A percentile compares a stretch with the other conserved stretches of the same genome.
phyloP scores from a whole-genome alignment of 202 grass and related monocot genomes.

The Tripidium arundinaceum region DNA sequence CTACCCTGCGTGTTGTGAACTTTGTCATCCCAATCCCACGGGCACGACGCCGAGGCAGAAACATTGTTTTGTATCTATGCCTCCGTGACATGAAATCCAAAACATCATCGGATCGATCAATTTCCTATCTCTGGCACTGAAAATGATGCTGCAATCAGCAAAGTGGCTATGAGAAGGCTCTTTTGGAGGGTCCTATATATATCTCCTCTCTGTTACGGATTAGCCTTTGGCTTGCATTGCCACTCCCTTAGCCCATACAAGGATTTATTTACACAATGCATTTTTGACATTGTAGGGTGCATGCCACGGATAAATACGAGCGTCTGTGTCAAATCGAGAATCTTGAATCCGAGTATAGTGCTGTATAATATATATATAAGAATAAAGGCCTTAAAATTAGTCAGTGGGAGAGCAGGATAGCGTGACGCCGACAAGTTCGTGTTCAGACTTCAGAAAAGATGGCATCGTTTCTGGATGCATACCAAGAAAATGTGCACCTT shows the following conservation, averaged over 20 bases:
- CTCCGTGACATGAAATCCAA: slow-evolving; percentile 28
- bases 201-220: too few relatives aligned
- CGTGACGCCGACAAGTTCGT: slow-evolving; percentile 21
- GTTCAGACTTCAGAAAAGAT: slow-evolving; percentile 38
- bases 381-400: background rate
- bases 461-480: slow-evolving; percentile 25
- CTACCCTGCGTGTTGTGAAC: background rate
- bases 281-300: too few relatives aligned
- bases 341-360: background rate
- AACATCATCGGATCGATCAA: background rate
- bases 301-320: too few relatives aligned
- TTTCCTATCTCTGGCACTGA: background rate
- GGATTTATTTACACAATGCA: too few relatives aligned
- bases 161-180: background rate
- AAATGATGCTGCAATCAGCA: background rate
- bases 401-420: slow-evolving; percentile 9
- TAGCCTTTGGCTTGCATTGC: too few relatives aligned
- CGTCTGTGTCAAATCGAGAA: too few relatives aligned
- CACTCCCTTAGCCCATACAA: too few relatives aligned
- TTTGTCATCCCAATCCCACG: background rate
- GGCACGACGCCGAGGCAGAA: too few relatives aligned
- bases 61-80: background rate
- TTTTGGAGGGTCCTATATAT: background rate
- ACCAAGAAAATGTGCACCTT: background rate
- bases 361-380: background rate